Conservation (phyloP, 805 yeast species). For the Nakazawaea wickerhamii region DNA sequence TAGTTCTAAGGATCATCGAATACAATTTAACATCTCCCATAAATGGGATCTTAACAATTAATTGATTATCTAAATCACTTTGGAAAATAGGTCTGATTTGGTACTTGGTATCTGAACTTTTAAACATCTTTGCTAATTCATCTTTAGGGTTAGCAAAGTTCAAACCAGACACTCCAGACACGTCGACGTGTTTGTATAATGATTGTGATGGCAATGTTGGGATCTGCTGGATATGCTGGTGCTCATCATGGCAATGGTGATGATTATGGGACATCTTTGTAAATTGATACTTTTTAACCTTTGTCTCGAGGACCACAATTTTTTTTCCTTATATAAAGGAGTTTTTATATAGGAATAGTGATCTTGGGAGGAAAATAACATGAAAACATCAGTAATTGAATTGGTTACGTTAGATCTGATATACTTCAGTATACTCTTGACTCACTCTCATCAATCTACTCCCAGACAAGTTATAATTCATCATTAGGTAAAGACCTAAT, state of each 20-base stretch:
- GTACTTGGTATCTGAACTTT: slow-evolving; percentile 43
- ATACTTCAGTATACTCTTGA: too few species aligned
- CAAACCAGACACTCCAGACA: slow-evolving; percentile 53
- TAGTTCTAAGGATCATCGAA: slow-evolving; percentile 65
- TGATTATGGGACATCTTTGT: slow-evolving; percentile 11
- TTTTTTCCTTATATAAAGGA: too few species aligned
- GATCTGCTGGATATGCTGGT: slow-evolving; percentile 54
- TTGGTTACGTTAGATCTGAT: too few species aligned
- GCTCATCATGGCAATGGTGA: slow-evolving; percentile 14
- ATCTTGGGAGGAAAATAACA: too few species aligned
- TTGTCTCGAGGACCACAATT: not conserved
- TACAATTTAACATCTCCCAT: slow-evolving; percentile 68
- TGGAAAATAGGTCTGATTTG: slow-evolving; percentile 38
- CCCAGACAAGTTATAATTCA: too few species aligned
- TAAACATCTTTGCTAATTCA: slow-evolving; percentile 49
- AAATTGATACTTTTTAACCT: not conserved
- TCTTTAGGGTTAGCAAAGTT: slow-evolving; percentile 52
- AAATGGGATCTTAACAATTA: slow-evolving; percentile 76
- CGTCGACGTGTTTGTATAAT: slow-evolving; percentile 55
- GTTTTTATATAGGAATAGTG: too few species aligned
- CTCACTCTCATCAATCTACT: too few species aligned
- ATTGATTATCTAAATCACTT: slow-evolving; percentile 76
- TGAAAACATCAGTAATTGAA: too few species aligned
- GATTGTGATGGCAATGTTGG: slow-evolving; percentile 69
- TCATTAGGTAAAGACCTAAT: too few species aligned